Evolutionary conservation across 768 basidiomycete genomes (phyloP).

Genomic region (Dendrothele bispora): DNA sequence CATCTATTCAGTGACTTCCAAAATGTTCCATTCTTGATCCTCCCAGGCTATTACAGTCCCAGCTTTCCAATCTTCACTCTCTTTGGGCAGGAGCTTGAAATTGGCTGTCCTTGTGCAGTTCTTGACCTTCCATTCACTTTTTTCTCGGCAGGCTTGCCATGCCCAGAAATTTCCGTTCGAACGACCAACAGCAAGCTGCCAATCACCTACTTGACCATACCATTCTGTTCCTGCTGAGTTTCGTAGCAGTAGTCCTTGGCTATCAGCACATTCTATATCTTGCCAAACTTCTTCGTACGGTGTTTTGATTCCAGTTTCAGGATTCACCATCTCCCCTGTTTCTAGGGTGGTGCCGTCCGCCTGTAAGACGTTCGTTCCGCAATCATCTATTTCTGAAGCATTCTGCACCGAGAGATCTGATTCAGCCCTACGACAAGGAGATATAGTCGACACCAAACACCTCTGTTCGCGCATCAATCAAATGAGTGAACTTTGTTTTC

Average conservation of each 20-base stretch:
- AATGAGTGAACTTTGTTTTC: slow-evolving; percentile 26
- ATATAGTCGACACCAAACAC: slow-evolving; percentile 10
- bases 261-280: slow-evolving; percentile 18
- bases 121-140: background rate
- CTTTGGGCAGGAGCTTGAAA: background rate
- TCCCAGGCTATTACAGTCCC: background rate
- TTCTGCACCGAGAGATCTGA: slow-evolving; percentile 7
- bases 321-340: slow-evolving; percentile 33
- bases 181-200: slow-evolving; percentile 9
- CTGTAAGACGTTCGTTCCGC: slow-evolving; percentile 23
- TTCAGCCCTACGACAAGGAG: no score
- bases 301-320: slow-evolving; percentile 25
- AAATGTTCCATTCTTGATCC: background rate
- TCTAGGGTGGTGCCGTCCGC: slow-evolving; percentile 30
- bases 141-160: background rate
- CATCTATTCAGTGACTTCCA: background rate
- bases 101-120: background rate
- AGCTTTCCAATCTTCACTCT: background rate
- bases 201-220: slow-evolving; percentile 7
- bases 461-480: slow-evolving; percentile 31
- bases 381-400: slow-evolving; percentile 20
- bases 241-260: slow-evolving; percentile 6
- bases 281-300: slow-evolving; percentile 33
- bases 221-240: slow-evolving; percentile 6
- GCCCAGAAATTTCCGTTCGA: slow-evolving; percentile 5